phyloP scores from a whole-genome alignment of 257 asterid species.

The Solanum peruvianum region DNA sequence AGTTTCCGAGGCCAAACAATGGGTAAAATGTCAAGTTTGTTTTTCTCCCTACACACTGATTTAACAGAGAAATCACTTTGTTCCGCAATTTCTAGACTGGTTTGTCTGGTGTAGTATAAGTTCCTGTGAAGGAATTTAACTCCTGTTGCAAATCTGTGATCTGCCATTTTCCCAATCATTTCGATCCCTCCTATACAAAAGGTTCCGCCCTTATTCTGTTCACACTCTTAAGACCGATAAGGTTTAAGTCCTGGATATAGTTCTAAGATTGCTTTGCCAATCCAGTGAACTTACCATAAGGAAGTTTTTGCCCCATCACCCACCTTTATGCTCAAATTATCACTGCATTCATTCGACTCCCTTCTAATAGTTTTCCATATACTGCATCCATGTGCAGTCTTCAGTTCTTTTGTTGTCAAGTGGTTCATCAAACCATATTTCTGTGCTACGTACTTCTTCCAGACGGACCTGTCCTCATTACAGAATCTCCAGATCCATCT shows the following conservation, averaged over 20 bases:
- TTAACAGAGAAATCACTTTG: not conserved
- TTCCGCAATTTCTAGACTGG: not conserved
- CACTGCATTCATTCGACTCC: not conserved
- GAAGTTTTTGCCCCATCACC: not conserved
- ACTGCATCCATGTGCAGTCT: not conserved
- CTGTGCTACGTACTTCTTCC: not conserved
- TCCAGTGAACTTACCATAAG: not conserved
- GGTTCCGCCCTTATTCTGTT: not conserved
- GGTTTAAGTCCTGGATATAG: not conserved
- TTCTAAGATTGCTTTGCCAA: not conserved
- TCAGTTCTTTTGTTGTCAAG: not conserved
- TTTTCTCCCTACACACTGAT: not conserved
- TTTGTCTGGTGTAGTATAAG: not conserved
- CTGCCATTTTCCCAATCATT: not conserved
- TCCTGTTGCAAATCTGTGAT: not conserved
- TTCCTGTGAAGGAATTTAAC: not conserved
- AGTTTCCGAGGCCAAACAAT: not conserved
- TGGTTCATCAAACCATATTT: not conserved
- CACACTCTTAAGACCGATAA: not conserved
- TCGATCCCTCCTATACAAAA: not conserved
- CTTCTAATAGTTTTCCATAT: not conserved
- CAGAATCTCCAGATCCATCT: not conserved
- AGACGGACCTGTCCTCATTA: not conserved
- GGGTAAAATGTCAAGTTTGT: not conserved
- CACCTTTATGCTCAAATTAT: not conserved